Percentiles rank a stretch among this genome's conserved stretches.
phyloP scores from a whole-genome alignment of 768 basidiomycete species.

The Tulasnella sp. region DNA sequence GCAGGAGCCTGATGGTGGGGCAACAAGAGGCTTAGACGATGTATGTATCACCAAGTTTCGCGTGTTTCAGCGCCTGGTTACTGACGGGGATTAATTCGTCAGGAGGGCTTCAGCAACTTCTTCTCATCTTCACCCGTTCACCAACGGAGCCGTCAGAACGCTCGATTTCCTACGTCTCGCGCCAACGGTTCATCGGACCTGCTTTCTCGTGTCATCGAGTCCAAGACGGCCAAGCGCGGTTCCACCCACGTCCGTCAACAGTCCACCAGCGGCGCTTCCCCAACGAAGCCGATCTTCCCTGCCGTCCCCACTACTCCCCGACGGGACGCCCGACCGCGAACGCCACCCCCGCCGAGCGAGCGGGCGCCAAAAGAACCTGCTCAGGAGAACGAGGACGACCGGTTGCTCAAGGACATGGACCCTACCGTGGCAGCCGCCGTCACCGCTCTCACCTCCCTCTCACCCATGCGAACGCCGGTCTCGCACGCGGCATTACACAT shows the following conservation, averaged over 20 bases:
- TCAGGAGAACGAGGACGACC: constrained; percentile 9
- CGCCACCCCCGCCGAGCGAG: background rate
- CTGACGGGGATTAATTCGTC: background rate
- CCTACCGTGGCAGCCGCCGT: constrained; percentile 17
- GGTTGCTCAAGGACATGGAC: constrained; percentile 11
- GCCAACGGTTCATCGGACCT: constrained; percentile 4
- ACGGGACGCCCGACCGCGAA: background rate
- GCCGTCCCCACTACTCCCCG: constrained; percentile 6
- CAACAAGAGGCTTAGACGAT: background rate
- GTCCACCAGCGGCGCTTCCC: background rate
- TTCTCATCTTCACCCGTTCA: constrained; percentile 34
- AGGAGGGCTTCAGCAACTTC: constrained; percentile 11
- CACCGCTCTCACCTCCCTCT: constrained; percentile 16
- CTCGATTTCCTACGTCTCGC: background rate
- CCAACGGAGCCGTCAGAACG: constrained; percentile 64
- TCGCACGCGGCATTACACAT: constrained; percentile 18
- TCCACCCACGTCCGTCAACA: background rate
- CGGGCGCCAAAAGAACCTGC: background rate
- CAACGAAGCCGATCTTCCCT: constrained; percentile 7
- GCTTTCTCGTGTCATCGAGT: constrained; percentile 18
- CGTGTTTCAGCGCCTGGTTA: background rate
- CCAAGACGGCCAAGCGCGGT: constrained; percentile 11
- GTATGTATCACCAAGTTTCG: background rate
- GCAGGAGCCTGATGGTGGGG: background rate
- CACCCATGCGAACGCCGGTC: constrained; percentile 19